Evolutionary conservation across 345 rosid species (phyloP), one percentile per base, ranked within the genome.

Genomic region (Carallia brachiata): DNA sequence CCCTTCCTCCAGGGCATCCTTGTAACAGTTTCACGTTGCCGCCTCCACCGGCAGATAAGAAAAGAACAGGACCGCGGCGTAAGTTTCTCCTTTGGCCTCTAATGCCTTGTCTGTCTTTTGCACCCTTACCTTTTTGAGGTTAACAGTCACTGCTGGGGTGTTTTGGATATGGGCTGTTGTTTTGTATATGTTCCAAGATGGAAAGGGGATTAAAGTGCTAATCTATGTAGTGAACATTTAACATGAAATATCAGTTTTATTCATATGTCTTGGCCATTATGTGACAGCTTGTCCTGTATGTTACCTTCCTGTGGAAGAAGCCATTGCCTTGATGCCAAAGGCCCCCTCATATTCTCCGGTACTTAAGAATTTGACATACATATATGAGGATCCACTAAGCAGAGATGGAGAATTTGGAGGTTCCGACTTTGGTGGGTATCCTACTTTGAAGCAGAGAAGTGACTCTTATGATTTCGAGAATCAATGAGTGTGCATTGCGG

Each of bases 11-110:
- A 23, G 95, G 98, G 69, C 98, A 96, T 85, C 97, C 84, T n/a
- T 96, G 99, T 85, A 79, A 80, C 68, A 81, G 79, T 77, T 96
- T 96, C 77, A 88, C 85, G 54, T 78, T 92, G 77, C 97, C 99
- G 72, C 99, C 99, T 5, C 99, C 99, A 36, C 98, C 98, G 5
- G 94, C 96, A 15, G 97, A 92, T 80, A 88, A 70, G 70, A 96
- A 96, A 81, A 84, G 96, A 86, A 88, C 96, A 5, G 98, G 98
- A 66, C 99, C 99, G 30, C 88, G 97, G 60, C 90, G 99, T 96
- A 84, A 88, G 98, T 78, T 71, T 47, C 36, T 23, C 18, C n/a
- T 32, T 52, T 7, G 57, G 39, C 16, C 47, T 8, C 10, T 16
- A 30, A 7, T 65, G 56, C 15, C 58, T 69, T 50, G 37, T 31